Base-by-base conservation (phyloP, 495 filamentous ascomycete genomes). In the Neurospora sp. region DNA sequence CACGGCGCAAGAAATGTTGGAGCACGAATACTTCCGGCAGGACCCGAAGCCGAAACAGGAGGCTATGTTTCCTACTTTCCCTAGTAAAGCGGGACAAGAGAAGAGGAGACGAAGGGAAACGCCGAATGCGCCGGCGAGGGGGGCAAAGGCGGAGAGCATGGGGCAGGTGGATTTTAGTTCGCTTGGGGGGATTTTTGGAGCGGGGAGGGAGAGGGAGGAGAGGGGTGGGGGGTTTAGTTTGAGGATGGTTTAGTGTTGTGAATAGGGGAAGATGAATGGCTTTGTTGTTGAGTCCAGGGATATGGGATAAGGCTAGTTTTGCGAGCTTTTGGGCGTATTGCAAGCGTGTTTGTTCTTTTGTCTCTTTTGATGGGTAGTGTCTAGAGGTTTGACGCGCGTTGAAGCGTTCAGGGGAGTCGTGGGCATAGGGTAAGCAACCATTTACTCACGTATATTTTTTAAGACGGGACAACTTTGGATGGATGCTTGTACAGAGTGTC, bases 1-100 rank as follows among this genome's bases (percentile, higher is more conserved):
- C 0, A 88, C 86, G 2, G 93, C 96, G 1, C 79, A 78, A 27
- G 84, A 88, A 73, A 80, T 83, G 80, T 70, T 82, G 37, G 78
- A 66, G 31, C 94, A 98, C 81, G 86, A 89, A 54, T 99, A 96
- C 80, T 99, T 98, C 82, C 85, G 83, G 23, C 96, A 98, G 84
- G 91, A 97, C 73, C 96, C 96, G 1, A 91, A 90, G 40, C 93
- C 93, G 2, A 97, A 97, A 82, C 89, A 89, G 31, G 91, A 90
- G 79, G 92, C 90, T 76, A 92, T 96, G 91, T 95, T 96, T 76
- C 93, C 93, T 18, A 95, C 93, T 0, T 99, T 97, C 79, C 96
- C 96, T 2, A 94, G 91, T 70, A 98, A 97, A 82, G 96, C 95
- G 0, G 93, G 94, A 1, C 92, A 95, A 87, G 96, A 99, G 87